Evolutionary conservation across 768 basidiomycete genomes (phyloP).

Genomic region (Gymnopilus junonius): DNA sequence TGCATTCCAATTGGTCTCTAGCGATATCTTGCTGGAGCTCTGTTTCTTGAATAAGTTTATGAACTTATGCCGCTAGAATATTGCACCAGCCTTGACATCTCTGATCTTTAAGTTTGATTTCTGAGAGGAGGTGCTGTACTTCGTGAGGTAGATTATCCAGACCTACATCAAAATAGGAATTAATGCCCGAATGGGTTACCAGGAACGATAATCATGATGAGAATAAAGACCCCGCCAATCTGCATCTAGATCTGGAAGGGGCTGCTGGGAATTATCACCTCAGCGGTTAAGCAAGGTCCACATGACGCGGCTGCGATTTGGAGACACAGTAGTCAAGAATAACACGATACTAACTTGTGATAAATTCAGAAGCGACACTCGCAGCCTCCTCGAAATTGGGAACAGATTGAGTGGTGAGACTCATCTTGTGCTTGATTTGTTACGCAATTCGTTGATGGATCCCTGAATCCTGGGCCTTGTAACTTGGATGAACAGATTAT

Average conservation of each 20-base stretch:
- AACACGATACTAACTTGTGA: constrained; percentile 41
- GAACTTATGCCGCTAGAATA: background rate
- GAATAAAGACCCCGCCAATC: constrained; percentile 4
- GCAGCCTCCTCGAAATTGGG: constrained; percentile 50
- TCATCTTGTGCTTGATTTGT: constrained; percentile 20
- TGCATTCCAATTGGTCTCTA: constrained; percentile 41
- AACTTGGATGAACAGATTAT: background rate
- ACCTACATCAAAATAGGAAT: constrained; percentile 31
- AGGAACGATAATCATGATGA: constrained; percentile 11
- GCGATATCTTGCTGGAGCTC: constrained; percentile 46
- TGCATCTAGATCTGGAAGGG: background rate
- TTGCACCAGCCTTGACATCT: constrained; percentile 36
- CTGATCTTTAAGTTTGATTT: constrained; percentile 47
- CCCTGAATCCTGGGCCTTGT: background rate
- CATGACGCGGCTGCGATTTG: background rate
- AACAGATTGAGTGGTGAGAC: constrained; percentile 19
- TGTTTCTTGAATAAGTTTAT: constrained; percentile 18
- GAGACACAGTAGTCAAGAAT: background rate
- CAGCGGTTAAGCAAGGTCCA: background rate
- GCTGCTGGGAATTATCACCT: background rate
- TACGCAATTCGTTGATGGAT: background rate
- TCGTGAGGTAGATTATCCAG: constrained; percentile 52
- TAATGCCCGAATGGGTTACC: constrained; percentile 13
- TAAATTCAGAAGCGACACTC: constrained; percentile 47
- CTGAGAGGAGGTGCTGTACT: constrained; percentile 48